Evolutionary conservation across 768 basidiomycete species (phyloP).

Genomic region (Hypholoma fasciculare): DNA sequence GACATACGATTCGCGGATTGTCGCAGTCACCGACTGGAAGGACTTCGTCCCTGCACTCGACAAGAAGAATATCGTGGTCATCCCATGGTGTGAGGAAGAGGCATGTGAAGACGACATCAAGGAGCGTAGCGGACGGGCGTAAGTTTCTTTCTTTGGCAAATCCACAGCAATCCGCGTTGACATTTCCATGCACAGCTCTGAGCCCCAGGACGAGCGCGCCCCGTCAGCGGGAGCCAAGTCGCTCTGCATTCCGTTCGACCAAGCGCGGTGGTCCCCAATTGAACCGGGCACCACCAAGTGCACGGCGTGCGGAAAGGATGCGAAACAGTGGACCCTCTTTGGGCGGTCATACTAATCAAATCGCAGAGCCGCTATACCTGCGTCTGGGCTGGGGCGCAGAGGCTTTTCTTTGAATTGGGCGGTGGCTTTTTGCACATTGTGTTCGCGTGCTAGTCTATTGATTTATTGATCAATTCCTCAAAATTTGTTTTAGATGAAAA

Average conservation of each 20-base stretch:
- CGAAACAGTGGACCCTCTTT: constrained; percentile 97
- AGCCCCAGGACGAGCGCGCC: constrained; percentile 90
- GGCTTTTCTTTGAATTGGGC: background rate
- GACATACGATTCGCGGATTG: constrained; percentile 68
- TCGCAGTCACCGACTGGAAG: constrained; percentile 83
- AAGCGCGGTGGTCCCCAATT: constrained; percentile 77
- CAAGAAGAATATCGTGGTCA: constrained; percentile 79
- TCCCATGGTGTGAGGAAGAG: constrained; percentile 96
- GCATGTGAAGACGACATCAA: constrained; percentile 98
- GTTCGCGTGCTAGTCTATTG: background rate
- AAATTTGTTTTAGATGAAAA: background rate
- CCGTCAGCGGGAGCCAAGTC: constrained; percentile 98
- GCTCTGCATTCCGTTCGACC: constrained; percentile 95
- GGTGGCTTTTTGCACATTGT: background rate
- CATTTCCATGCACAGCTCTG: constrained; percentile 51
- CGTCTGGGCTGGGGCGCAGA: background rate
- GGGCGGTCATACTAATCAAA: constrained; percentile 73
- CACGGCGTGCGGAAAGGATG: constrained; percentile 81
- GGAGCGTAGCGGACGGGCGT: constrained; percentile 87
- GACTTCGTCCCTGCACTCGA: constrained; percentile 92
- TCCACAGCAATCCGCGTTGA: background rate
- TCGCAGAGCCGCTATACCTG: background rate
- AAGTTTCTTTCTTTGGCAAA: constrained; percentile 28
- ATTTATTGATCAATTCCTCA: background rate
- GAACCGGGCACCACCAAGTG: constrained; percentile 88